Base-by-base conservation (phyloP, 2,329 filamentous ascomycete species). In the Fusarium pseudoanthophilum region DNA sequence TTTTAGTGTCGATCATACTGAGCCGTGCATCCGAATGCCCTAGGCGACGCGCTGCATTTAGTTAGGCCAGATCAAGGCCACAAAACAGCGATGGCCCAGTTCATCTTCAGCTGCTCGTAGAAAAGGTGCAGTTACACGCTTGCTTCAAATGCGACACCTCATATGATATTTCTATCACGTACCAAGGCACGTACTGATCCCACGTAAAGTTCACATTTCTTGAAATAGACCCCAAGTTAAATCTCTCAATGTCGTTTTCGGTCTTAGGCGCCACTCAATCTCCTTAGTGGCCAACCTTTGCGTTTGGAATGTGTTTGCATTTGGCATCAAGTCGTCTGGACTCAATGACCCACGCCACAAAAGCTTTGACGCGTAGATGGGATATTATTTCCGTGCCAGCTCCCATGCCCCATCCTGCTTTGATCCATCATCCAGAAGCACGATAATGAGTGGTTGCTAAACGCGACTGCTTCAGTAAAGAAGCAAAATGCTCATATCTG, bases 221-320 rank as follows among this genome's bases (percentile, higher is more conserved):
- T 37, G 16, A 18, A 37, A 37, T 37, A 18, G 36, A 37, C 9
- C 36, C 36, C 16, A 37, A 37, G 36, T 18, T 37, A 18, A 4
- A 18, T 37, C 16, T 37, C 16, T 37, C 16, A 37, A 37, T 37
- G 36, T 11, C 36, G 16, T 37, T 37, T 37, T 37, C 16, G 16
- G 36, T 37, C 36, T 37, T 37, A 7, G 34, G 20, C n/a, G 37
- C 58, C 39, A 52, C 39, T 14, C 15, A 10, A 39, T 24, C 7
- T 39, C 4, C 28, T 2, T 36, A 26, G 4, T 28, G 11, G 6
- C 8, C 7, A 10, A 5, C 5, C 3, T 6, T 18, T 10, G 16
- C 11, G 15, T 8, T 20, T 58, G 55, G 20, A 36, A 58, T 58
- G 42, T 7, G 9, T 20, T 49, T n/a, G 42, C 30, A 26, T 26